Base-by-base conservation (phyloP, 805 yeast genomes). In the Cyberlindnera euphorbiae region DNA sequence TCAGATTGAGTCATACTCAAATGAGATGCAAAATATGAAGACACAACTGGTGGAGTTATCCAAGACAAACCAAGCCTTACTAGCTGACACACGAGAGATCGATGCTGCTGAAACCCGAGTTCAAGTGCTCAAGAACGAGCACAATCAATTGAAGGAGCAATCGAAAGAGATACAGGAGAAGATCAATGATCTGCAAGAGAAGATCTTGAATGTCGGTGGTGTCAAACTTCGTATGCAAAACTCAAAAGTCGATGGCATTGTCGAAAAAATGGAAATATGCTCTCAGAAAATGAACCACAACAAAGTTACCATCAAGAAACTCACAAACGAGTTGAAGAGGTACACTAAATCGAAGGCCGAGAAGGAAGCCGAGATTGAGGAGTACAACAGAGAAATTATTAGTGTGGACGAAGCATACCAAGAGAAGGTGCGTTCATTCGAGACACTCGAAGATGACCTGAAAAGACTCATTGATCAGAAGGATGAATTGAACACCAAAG, bases 181-280 rank as follows among this genome's bases (percentile, higher is more conserved):
- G 39, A 82, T 93, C 27, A 66, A 69, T 10, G 66, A 49, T 0
- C 61, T 89, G 4, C 89, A 87, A 47, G 84, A 80, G 38, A 72
- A 79, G 52, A 86, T 93, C 26, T 77, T 89, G 84, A 80, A 83
- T 33, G 81, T 86, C 36, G 99, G 99, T 36, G 99, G 99, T 42
- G 80, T 84, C 8, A 78, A 78, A 43, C 66, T 93, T 45, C 77
- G 85, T 38, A 58, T 83, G 42, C 96, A 88, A 50, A 82, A 77
- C 42, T 75, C 94, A 1, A 82, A 78, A 52, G 96, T 93, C 8
- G 88, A 79, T 49, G 82, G 94, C 2, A 66, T 82, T 23, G 65
- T 67, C 28, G 84, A 82, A 48, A 73, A 76, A 50, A 71, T 83
- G 19, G 84, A 79, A 35, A 72, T 81, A 14, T 56, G 77, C 11